Evolutionary conservation across 805 yeast genomes (phyloP).

Genomic region (Starmera caribaea): DNA sequence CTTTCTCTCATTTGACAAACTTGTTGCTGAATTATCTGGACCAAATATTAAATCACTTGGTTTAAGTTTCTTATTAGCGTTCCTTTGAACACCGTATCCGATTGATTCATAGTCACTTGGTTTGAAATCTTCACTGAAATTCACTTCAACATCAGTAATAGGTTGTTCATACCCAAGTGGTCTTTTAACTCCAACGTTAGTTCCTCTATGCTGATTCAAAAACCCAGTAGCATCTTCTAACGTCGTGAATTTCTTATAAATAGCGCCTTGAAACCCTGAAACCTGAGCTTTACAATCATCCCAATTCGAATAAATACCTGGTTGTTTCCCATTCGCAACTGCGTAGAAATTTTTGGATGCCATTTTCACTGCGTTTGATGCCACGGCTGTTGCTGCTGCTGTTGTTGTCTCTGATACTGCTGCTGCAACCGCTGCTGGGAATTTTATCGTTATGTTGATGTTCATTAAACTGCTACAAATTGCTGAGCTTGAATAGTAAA

Average conservation of each 20-base stretch:
- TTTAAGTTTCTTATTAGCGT: too few species aligned
- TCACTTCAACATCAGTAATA: not conserved
- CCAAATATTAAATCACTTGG: too few species aligned
- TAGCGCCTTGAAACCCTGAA: constrained; percentile 44
- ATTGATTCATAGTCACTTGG: too few species aligned
- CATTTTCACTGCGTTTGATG: constrained; percentile 1
- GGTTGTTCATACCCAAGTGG: not conserved
- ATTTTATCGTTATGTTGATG: constrained; percentile 40
- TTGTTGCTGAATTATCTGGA: too few species aligned
- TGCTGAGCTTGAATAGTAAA: too few species aligned
- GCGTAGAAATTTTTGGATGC: constrained; percentile 31
- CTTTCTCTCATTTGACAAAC: too few species aligned
- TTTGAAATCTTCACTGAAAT: too few species aligned
- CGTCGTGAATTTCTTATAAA: constrained; percentile 44
- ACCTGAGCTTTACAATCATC: constrained; percentile 38
- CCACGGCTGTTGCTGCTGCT: constrained; percentile 7
- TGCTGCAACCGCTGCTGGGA: constrained; percentile 7
- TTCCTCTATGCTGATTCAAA: constrained; percentile 7
- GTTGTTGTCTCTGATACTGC: constrained; percentile 6
- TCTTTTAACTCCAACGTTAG: not conserved
- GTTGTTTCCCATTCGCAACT: constrained; percentile 37
- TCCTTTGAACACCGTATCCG: too few species aligned
- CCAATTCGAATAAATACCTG: constrained; percentile 58
- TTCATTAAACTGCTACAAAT: constrained; percentile 49
- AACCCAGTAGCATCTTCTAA: constrained; percentile 39